Base-by-base conservation (phyloP, 1,284 basidiomycete genomes). In the Apiotrichum mycotoxinovorans region DNA sequence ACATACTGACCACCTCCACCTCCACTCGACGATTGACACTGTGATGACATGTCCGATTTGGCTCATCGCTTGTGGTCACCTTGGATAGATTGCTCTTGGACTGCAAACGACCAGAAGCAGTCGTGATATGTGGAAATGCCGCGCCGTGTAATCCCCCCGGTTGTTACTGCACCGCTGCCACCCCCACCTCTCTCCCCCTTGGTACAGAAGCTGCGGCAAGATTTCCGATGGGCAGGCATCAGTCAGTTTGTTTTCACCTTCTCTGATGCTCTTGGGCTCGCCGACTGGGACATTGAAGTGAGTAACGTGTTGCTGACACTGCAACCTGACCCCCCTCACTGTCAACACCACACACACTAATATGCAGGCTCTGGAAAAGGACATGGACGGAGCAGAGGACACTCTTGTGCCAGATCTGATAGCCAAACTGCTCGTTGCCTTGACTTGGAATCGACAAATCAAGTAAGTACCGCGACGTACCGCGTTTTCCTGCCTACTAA, bases 401-500 rank as follows among this genome's bases (percentile, higher is more conserved):
- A 64, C 66, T n/a, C 45, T 78, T 8, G 66, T 80, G 9, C 79
- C 79, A 2, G 74, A 78, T 34, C 67, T 81, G 41, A 65, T 80
- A 46, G 71, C 72, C 49, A 76, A 79, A 44, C 64, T 82, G 22
- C 74, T 82, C 38, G 79, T 79, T 59, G 75, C 78, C 10, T 68
- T 82, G 49, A 82, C 80, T 0, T 76, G 79, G 54, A 79, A 82
- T 62, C 67, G 77, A 12, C 72, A 72, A 52, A 78, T 82, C 58
- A 75, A 77, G 79, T 80, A 56, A 65, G 79, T 71, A 11, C 7
- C n/a, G n/a, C n/a, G n/a, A n/a, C n/a, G n/a, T n/a, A n/a, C n/a
- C n/a, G n/a, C n/a, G 1, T 3, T 17, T 7, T 27, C 27, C 33
- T 27, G 10, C 27, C 33, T 10, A 27, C 33, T 45, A 18, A 35